These are phyloP conservation scores for Tolypocladium pustulatum DNA, from an alignment of 2,329 filamentous ascomycete genomes.

Conservation along the genomic window DNA sequence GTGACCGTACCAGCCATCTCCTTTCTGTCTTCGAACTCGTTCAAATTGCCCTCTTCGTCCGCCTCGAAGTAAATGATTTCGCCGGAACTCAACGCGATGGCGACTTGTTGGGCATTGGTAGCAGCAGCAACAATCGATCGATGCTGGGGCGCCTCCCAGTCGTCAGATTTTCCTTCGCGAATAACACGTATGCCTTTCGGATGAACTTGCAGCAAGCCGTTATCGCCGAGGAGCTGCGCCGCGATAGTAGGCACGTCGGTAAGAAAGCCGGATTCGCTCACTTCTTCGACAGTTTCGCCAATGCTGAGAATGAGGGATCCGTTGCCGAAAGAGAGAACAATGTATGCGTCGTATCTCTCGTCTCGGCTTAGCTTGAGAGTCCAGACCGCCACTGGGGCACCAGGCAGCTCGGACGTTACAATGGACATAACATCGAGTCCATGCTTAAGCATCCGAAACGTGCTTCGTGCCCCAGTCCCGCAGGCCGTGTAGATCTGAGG, in stretches of 20 bases:
- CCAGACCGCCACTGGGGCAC: conserved; percentile 87
- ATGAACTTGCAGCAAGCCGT: conserved; percentile 87
- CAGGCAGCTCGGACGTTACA: conserved; percentile 84
- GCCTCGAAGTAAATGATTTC: conserved; percentile 98
- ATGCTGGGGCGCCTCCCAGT: conserved; percentile 90
- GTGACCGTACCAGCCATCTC: conserved; percentile 95
- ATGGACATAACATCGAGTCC: conserved; percentile 90
- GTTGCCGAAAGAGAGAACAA: conserved; percentile 87
- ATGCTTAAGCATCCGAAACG: conserved; percentile 86
- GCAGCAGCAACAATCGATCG: conserved; percentile 90
- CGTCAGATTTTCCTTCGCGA: conserved; percentile 66
- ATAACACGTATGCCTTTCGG: conserved; percentile 95
- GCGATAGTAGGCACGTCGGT: conserved; percentile 82
- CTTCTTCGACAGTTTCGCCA: conserved; percentile 92
- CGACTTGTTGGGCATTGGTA: conserved; percentile 87
- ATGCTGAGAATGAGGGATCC: conserved; percentile 88
- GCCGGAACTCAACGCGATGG: conserved; percentile 85
- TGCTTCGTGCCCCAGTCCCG: conserved; percentile 78
- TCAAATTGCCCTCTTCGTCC: conserved; percentile 80
- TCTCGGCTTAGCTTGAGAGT: conserved; percentile 76
- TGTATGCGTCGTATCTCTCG: conserved; percentile 87
- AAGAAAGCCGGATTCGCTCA: conserved; percentile 86
- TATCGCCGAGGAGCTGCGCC: conserved; percentile 87
- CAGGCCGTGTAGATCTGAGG: conserved; percentile 94
- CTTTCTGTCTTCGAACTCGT: conserved; percentile 90